Evolutionary conservation across 192 early-diverging fungal genomes (phyloP).

Genomic region (Spizellomyces sp.): DNA sequence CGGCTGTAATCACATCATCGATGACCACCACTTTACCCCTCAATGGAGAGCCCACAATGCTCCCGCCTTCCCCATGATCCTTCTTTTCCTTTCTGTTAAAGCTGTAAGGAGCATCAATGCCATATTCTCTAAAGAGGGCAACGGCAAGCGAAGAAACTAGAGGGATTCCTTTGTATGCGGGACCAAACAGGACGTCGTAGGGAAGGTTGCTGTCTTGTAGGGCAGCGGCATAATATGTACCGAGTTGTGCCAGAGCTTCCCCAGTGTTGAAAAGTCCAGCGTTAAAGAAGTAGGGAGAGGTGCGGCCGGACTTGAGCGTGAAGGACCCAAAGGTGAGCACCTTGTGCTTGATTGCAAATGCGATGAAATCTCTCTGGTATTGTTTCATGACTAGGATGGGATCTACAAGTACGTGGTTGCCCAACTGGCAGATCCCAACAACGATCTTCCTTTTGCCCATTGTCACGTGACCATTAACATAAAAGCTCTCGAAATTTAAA

Average conservation of each 20-base stretch:
- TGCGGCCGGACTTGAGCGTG: slow-evolving; percentile 91
- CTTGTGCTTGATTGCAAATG: slow-evolving; percentile 81
- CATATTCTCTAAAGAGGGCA: slow-evolving; percentile 66
- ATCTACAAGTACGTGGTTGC: too few relatives aligned
- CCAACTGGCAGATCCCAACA: too few relatives aligned
- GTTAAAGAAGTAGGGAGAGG: slow-evolving; percentile 99
- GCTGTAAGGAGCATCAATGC: slow-evolving; percentile 73
- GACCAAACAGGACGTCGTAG: slow-evolving; percentile 93
- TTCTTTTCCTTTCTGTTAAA: slow-evolving; percentile 99
- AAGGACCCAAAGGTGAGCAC: slow-evolving; percentile 91
- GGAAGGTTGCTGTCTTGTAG: slow-evolving; percentile 68
- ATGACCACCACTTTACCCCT: slow-evolving; percentile 74
- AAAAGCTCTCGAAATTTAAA: too few relatives aligned
- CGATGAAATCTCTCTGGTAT: slow-evolving; percentile 92
- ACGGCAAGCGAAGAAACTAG: slow-evolving; percentile 83
- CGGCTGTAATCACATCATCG: slow-evolving; percentile 99
- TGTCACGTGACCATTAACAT: too few relatives aligned
- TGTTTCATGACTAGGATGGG: slow-evolving; percentile 32
- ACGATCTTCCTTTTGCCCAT: too few relatives aligned
- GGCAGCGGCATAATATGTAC: slow-evolving; percentile 88
- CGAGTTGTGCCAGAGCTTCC: slow-evolving; percentile 76
- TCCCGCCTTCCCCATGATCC: slow-evolving; percentile 98
- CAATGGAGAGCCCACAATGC: slow-evolving; percentile 87
- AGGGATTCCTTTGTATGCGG: slow-evolving; percentile 99
- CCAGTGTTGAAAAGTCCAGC: slow-evolving; percentile 96